phyloP scores from a whole-genome alignment of 164 flowering plant genomes.

The Akebia trifoliata region DNA sequence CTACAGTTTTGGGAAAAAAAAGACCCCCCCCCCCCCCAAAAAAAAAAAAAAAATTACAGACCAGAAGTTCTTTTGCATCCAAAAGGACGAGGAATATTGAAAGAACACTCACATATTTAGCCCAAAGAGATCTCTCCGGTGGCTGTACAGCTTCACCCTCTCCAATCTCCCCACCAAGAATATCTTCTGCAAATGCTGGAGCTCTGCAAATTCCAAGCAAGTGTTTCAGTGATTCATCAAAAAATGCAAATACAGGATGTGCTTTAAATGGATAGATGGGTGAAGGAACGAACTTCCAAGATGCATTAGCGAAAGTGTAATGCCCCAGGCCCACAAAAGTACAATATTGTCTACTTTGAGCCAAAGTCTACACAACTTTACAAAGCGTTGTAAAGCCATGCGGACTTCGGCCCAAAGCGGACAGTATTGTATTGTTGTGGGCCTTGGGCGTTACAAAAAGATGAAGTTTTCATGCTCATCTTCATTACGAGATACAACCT shows the following conservation, averaged over 20 bases:
- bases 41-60: too few species aligned
- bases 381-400: too few species aligned
- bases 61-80: too few species aligned
- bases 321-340: too few species aligned
- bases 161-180: conserved; percentile 47
- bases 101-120: conserved; percentile 79
- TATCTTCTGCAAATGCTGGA: conserved; percentile 72
- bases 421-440: too few species aligned
- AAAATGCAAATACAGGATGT: background rate
- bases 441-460: background rate
- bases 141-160: conserved; percentile 67
- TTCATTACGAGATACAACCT: background rate
- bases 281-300: background rate
- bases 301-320: too few species aligned
- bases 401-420: too few species aligned
- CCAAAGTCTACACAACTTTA: too few species aligned
- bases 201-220: conserved; percentile 41
- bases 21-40: too few species aligned
- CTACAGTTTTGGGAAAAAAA: too few species aligned
- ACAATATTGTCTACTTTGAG: too few species aligned
- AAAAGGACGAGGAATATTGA: background rate
- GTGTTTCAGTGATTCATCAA: background rate
- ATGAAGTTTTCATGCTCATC: background rate
- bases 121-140: conserved; percentile 90
- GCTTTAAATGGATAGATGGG: background rate